phyloP scores from a whole-genome alignment of 805 yeast species.

The Suhomyces sp. region DNA sequence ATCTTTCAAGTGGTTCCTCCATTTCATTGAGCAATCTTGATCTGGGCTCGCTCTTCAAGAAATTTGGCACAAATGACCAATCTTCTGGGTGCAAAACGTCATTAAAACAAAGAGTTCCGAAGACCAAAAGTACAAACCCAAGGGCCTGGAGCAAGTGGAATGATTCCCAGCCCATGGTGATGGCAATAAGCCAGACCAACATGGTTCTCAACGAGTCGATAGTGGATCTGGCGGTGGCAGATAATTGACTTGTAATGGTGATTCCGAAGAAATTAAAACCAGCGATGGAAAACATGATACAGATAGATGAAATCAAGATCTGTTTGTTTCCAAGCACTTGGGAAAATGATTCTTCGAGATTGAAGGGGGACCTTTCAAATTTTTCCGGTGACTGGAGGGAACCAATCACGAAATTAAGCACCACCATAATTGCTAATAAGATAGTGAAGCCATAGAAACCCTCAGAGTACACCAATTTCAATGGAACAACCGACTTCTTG shows the following conservation, averaged over 20 bases:
- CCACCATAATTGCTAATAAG: constrained; percentile 45
- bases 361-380: constrained; percentile 53
- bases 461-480: constrained; percentile 69
- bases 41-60: constrained; percentile 29
- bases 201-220: constrained; percentile 76
- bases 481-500: constrained; percentile 54
- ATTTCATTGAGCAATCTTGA: not conserved
- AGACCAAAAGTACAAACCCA: constrained; percentile 63
- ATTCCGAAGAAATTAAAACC: constrained; percentile 73
- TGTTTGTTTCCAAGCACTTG: constrained; percentile 46
- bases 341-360: constrained; percentile 48
- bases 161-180: constrained; percentile 71
- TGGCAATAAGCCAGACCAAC: constrained; percentile 71
- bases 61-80: constrained; percentile 47
- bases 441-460: constrained; percentile 63
- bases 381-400: constrained; percentile 24
- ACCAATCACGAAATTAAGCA: constrained; percentile 44
- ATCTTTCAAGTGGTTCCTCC: not conserved
- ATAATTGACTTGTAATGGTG: constrained; percentile 59
- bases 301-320: constrained; percentile 54
- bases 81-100: constrained; percentile 59
- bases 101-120: constrained; percentile 74
- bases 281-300: constrained; percentile 72
- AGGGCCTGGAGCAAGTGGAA: constrained; percentile 60
- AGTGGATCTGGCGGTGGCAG: constrained; percentile 78